Evolutionary conservation across 495 filamentous ascomycete species (phyloP).

Genomic region (Xylaria flabelliformis): DNA sequence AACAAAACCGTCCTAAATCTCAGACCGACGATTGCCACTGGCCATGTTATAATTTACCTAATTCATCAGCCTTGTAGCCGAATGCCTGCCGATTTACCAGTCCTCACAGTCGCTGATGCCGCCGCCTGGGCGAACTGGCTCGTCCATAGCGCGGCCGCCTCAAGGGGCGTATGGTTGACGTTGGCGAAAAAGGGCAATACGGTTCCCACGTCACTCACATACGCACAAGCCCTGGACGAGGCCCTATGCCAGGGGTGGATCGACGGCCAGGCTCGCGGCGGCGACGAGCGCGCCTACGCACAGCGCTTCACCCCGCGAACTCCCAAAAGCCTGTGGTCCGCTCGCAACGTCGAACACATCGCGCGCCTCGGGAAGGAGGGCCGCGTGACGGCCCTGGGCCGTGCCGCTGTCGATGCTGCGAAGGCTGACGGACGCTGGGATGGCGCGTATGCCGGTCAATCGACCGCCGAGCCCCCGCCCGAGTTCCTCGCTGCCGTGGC

Average conservation of each 20-base stretch:
- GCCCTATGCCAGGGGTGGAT: constrained; percentile 68
- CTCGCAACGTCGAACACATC: constrained; percentile 53
- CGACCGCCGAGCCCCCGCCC: constrained; percentile 32
- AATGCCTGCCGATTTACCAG: constrained; percentile 32
- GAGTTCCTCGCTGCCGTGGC: constrained; percentile 32
- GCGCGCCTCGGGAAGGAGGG: constrained; percentile 48
- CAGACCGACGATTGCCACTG: neutral
- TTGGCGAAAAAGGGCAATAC: constrained; percentile 58
- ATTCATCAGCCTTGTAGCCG: neutral
- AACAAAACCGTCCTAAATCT: neutral
- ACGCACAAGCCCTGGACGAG: constrained; percentile 59
- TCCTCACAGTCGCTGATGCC: constrained; percentile 41
- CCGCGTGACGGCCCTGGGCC: constrained; percentile 55
- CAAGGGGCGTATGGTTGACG: constrained; percentile 59
- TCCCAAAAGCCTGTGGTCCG: constrained; percentile 60
- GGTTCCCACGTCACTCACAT: constrained; percentile 52
- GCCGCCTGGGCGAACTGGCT: constrained; percentile 55
- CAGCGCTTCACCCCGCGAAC: constrained; percentile 63
- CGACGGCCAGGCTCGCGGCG: constrained; percentile 56
- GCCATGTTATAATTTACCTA: neutral
- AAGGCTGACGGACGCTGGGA: constrained; percentile 63
- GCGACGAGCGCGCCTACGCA: constrained; percentile 48
- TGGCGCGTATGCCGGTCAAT: constrained; percentile 55
- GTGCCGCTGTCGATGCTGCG: constrained; percentile 57
- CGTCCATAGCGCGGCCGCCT: constrained; percentile 41